Evolutionary conservation across 2,329 filamentous ascomycete species (phyloP).

Genomic region (Colletotrichum graminicola): DNA sequence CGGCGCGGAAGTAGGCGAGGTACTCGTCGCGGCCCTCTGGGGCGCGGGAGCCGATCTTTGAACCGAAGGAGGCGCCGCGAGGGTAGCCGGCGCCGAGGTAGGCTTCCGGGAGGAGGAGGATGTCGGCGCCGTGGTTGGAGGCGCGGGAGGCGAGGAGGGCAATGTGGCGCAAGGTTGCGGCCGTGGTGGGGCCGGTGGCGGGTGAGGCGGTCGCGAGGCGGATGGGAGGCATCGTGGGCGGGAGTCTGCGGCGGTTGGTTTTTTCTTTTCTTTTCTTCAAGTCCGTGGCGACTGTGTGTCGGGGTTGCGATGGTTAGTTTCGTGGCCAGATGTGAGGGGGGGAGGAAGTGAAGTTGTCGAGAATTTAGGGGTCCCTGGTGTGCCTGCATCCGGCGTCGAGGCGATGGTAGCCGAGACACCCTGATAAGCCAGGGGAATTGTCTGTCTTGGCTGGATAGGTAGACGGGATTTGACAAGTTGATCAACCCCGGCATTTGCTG

Average conservation of each 20-base stretch:
- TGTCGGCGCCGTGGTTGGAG: slow-evolving; percentile 66
- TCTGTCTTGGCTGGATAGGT: not conserved
- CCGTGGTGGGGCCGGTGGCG: slow-evolving; percentile 60
- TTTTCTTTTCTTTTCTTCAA: not conserved
- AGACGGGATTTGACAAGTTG: slow-evolving; percentile 23
- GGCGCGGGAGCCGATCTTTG: slow-evolving; percentile 76
- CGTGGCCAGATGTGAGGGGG: not conserved
- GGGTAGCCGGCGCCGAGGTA: slow-evolving; percentile 89
- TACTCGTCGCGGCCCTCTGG: slow-evolving; percentile 83
- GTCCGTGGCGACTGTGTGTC: not conserved
- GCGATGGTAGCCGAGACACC: not conserved
- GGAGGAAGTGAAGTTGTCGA: not conserved
- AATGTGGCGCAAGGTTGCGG: slow-evolving; percentile 75
- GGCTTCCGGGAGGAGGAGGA: slow-evolving; percentile 91
- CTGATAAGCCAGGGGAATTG: not conserved
- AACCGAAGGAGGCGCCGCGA: slow-evolving; percentile 82
- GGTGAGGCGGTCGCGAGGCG: slow-evolving; percentile 70
- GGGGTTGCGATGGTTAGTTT: not conserved
- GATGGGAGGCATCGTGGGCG: slow-evolving; percentile 48
- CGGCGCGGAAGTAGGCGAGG: slow-evolving; percentile 80
- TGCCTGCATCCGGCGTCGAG: not conserved
- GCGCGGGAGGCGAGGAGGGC: slow-evolving; percentile 73
- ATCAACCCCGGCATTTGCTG: not conserved
- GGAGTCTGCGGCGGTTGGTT: too few species aligned
- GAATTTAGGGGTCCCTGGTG: not conserved